Conservation (phyloP, 768 basidiomycete genomes). For the Podaxis sp. region DNA sequence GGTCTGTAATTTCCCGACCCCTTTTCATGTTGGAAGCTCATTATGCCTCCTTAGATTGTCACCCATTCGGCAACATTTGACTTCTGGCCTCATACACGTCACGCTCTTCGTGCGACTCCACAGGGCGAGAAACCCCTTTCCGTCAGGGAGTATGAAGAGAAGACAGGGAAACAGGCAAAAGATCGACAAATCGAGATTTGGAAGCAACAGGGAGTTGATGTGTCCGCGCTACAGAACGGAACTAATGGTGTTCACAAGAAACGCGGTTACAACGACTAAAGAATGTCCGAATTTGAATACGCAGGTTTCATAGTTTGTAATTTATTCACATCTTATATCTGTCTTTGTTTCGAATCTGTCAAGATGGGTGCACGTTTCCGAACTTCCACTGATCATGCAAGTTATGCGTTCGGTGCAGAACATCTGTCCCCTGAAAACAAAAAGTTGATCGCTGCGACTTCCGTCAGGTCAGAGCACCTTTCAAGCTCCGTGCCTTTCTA, state of each 20-base stretch:
- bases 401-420: too few species aligned
- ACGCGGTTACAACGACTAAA: constrained; percentile 64
- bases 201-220: constrained; percentile 60
- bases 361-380: neutral
- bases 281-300: neutral
- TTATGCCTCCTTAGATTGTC: constrained; percentile 46
- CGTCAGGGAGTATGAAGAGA: constrained; percentile 65
- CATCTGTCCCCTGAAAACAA: too few species aligned
- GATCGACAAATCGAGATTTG: constrained; percentile 75
- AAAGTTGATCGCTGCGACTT: too few species aligned
- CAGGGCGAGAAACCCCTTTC: constrained; percentile 79
- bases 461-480: too few species aligned
- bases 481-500: too few species aligned
- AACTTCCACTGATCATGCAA: too few species aligned
- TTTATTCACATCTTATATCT: neutral
- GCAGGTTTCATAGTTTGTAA: neutral
- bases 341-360: neutral
- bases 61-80: constrained; percentile 83
- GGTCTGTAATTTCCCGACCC: constrained; percentile 34
- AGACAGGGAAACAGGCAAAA: constrained; percentile 66
- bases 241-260: constrained; percentile 30
- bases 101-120: constrained; percentile 80
- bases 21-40: neutral
- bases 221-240: constrained; percentile 17
- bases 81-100: constrained; percentile 75